Evolutionary conservation across 2,329 filamentous ascomycete species (phyloP), one percentile per base, ranked within the genome.

Genomic region (Monosporascus sp.): DNA sequence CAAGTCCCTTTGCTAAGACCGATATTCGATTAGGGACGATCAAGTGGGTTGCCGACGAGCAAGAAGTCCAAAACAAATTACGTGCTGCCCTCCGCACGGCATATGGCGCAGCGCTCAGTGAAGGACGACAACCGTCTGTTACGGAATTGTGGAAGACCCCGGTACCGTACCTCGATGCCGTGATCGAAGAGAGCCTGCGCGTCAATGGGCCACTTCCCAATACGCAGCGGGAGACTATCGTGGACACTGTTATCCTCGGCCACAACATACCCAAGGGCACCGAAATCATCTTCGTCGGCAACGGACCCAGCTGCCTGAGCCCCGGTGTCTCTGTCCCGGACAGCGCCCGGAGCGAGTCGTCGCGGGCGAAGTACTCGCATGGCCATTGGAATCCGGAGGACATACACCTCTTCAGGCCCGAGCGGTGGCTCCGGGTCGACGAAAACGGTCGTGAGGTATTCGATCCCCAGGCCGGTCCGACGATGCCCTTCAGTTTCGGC

Each of bases 111-210:
- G 58, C 58, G 11, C n/a, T 41, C 15, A 46, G 14, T 1, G 49
- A 60, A 31, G 45, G 41, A 1, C 51, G 54, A 2, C 60, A 61
- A 22, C 60, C 59, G 3, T 53, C 46, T 3, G 49, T 49, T 3
- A 39, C 45, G 2, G 58, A 61, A 17, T 44, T 61, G 15, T 55
- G 45, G 37, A 60, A 60, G 24, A 55, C 41, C 3, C 41, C 27
- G 0, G 51, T 95, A 66, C 86, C 88, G 3, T 96, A 93, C 68
- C 81, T 94, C 45, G 84, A 89, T 65, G 90, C 90, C 35, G 83
- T 96, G 22, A 86, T 87, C 67, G 87, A 81, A 64, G 91, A 96
- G 70, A 79, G 87, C 14, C 79, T 95, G 44, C 87, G 91, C 49
- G 80, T 87, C 65, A 85, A 82, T 69, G 74, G 86, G 1, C 88